Conservation (phyloP, 1,284 basidiomycete species). For the Xerocomus tenax region DNA sequence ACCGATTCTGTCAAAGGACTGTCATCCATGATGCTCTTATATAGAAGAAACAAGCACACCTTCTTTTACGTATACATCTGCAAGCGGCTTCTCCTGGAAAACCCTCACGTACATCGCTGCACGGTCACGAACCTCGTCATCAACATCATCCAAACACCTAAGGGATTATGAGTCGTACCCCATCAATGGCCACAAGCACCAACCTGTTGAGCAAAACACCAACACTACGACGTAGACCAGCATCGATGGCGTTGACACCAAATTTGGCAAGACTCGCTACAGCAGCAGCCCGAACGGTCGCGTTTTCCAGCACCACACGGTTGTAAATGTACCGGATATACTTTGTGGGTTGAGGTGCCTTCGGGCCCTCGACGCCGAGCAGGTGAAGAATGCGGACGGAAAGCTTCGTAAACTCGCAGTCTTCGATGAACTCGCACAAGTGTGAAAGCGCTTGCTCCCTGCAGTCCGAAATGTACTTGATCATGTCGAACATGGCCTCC, state of each 20-base stretch:
- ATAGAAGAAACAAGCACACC: constrained; percentile 39
- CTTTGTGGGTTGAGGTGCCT: constrained; percentile 90
- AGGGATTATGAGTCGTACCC: constrained; percentile 9
- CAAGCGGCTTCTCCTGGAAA: constrained; percentile 73
- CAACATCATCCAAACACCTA: constrained; percentile 92
- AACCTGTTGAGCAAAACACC: constrained; percentile 77
- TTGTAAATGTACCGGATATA: constrained; percentile 99
- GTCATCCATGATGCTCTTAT: neutral
- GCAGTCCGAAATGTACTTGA: constrained; percentile 92
- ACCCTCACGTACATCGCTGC: constrained; percentile 90
- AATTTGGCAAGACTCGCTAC: constrained; percentile 95
- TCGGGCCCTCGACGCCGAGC: constrained; percentile 92
- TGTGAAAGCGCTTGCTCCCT: constrained; percentile 96
- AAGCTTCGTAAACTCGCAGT: constrained; percentile 99
- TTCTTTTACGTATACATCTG: constrained; percentile 84
- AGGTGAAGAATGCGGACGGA: constrained; percentile 94
- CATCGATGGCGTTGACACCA: constrained; percentile 80
- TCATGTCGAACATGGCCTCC: constrained; percentile 99
- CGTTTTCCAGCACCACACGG: constrained; percentile 96
- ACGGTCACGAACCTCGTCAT: constrained; percentile 97
- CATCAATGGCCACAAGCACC: constrained; percentile 16
- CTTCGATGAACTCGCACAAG: constrained; percentile 99
- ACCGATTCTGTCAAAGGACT: constrained; percentile 62
- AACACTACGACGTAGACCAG: constrained; percentile 75
- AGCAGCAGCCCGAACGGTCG: constrained; percentile 94